Base-by-base conservation (phyloP, 805 yeast species). In the Spathaspora passalidarum region DNA sequence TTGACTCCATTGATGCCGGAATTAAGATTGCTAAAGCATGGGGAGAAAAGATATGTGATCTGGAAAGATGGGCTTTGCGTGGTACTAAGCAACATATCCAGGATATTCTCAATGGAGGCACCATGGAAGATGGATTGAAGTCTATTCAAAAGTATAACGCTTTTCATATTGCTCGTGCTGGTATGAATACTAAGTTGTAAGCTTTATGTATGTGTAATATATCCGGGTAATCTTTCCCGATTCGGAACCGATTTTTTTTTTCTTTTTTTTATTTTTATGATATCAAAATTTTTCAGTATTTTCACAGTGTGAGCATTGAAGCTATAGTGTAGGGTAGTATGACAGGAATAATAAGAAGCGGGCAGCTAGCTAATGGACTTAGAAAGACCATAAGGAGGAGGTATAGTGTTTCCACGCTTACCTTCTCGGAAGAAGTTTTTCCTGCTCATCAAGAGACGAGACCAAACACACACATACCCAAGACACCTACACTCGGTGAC, bases 21-120 rank as follows among this genome's bases (percentile, higher is more conserved):
- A 49, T 82, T 10, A 65, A 64, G 4, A 58, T 65, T 21, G 85
- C 86, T n/a, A 42, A 67, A 7, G 65, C 69, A 23, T 53, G 81
- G 34, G 92, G 86, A 0, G 47, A 46, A 4, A 60, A 55, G 14
- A 79, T 86, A 25, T 71, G 73, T 32, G 43, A 47, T 2, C 72
- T 77, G 59, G 72, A 75, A 37, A 75, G 70, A 21, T 82, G 86
- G 67, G 87, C 88, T 16, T 69, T 86, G 32, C 71, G 63, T 49
- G 91, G 90, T 10, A 79, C 87, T 3, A 86, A 86, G 63, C 68
- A 66, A 45, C 60, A 75, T 44, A 55, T 86, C 52, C 80, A 81
- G 49, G 59, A 58, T 8, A 62, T 70, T 42, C 45, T 60, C 18
- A 55, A 63, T 40, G 79, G 78, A 32, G 58, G 56, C 5, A 53